Conservation (phyloP, 768 basidiomycete species). For the Suillus clintonianus region DNA sequence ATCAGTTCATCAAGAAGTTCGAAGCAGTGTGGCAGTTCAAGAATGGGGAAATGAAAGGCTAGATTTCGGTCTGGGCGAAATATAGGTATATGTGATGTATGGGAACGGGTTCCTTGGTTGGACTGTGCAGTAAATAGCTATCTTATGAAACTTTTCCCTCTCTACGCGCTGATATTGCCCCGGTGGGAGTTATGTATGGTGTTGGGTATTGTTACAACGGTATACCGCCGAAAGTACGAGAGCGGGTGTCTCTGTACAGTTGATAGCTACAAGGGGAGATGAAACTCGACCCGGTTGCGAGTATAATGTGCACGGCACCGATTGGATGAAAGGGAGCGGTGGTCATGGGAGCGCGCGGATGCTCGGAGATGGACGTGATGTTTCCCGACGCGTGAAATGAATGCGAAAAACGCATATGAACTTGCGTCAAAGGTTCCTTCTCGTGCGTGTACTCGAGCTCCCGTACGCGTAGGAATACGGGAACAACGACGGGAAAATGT, state of each 20-base stretch:
- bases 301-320: not conserved
- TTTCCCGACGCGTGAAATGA: not conserved
- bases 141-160: not conserved
- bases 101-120: not conserved
- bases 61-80: not conserved
- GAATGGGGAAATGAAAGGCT: not conserved
- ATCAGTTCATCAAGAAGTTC: not conserved
- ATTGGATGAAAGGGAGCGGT: not conserved
- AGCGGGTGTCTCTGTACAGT: not conserved
- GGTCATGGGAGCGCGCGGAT: not conserved
- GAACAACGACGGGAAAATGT: not conserved
- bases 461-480: not conserved
- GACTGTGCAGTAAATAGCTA: not conserved
- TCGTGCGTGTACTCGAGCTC: not conserved
- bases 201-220: not conserved
- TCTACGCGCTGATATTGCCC: not conserved
- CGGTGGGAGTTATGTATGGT: not conserved
- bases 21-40: not conserved
- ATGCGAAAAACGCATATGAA: not conserved
- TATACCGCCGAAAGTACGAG: not conserved
- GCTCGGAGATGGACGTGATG: not conserved
- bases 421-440: not conserved
- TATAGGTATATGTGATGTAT: not conserved
- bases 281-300: not conserved
- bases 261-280: not conserved